These are phyloP conservation scores for Yarrowia divulgata DNA, from an alignment of 805 yeast genomes.

Conservation along the genomic window DNA sequence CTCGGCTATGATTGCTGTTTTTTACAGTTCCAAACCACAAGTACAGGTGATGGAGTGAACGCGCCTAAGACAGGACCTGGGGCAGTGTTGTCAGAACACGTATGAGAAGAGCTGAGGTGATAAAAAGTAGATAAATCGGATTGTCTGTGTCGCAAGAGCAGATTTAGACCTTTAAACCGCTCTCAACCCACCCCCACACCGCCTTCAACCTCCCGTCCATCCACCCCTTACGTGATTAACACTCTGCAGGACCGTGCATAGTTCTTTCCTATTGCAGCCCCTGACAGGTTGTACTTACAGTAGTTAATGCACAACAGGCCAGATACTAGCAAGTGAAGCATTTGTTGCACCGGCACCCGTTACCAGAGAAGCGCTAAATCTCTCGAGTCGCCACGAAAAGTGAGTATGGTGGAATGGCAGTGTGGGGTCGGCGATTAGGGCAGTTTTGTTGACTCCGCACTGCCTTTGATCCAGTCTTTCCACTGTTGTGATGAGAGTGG, in stretches of 20 bases:
- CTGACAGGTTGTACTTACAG: not conserved
- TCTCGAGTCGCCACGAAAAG: conserved; percentile 24
- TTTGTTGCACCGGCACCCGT: not conserved
- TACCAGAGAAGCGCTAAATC: not conserved
- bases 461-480: too few relatives aligned
- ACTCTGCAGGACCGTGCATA: conserved; percentile 9
- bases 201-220: too few relatives aligned
- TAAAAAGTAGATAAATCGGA: too few relatives aligned
- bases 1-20: conserved; percentile 2
- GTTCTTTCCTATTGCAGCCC: conserved; percentile 26
- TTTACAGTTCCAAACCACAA: not conserved
- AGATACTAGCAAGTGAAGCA: conserved; percentile 19
- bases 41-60: not conserved
- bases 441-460: too few relatives aligned
- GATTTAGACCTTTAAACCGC: too few relatives aligned
- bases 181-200: too few relatives aligned
- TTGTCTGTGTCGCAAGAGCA: too few relatives aligned
- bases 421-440: too few relatives aligned
- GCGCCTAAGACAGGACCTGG: conserved; percentile 1
- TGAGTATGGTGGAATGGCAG: not conserved
- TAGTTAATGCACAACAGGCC: conserved; percentile 10
- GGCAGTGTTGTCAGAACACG: not conserved
- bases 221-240: not conserved
- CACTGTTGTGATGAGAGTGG: too few relatives aligned
- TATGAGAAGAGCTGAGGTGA: too few relatives aligned